Base-by-base conservation (phyloP, 2,329 filamentous ascomycete species). In the Penicillium sp. region DNA sequence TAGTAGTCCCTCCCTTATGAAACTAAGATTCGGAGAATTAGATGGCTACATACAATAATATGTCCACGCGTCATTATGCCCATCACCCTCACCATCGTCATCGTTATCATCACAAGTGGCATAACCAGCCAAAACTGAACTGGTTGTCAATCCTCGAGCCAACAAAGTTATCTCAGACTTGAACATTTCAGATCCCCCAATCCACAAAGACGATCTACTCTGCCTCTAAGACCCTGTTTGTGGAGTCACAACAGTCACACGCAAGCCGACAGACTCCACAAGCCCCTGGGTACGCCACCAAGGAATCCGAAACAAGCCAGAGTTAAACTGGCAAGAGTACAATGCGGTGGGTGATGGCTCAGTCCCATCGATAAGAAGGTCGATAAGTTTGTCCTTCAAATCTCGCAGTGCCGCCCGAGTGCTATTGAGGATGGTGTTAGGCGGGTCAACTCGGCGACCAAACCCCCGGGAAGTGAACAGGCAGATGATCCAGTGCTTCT, bases 261-360 rank as follows among this genome's bases (percentile, higher is more conserved):
- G 68, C 40, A 81, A 58, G 30, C 75, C 75, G 4, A 78, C 70
- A 0, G 71, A 67, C 56, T 81, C 74, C 40, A 88, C 56, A 1
- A 84, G 72, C 5, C 63, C 66, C 60, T 76, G 78, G 0, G 85
- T 86, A 37, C 75, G 70, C 59, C 77, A 72, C 86, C 86, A 89
- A 13, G 80, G 75, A 28, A 88, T 84, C 0, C 73, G 76, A 70
- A 89, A 89, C 37, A 83, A 72, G 0, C 84, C 86, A 28, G 84
- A 83, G 68, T 88, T 88, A 65, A 89, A 85, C 61, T 80, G 80
- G 65, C 83, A 85, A 59, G 84, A 82, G 61, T 80, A 80, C 0
- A 86, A 64, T 17, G 75, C 75, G 4, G 66, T 68, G 0, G 78
- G 68, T 4, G 26, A n/a, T 19, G 40, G 56, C 8, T 61, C 63